Evolutionary conservation across 257 asterid genomes (phyloP).

Genomic region (Gentiana dahurica): DNA sequence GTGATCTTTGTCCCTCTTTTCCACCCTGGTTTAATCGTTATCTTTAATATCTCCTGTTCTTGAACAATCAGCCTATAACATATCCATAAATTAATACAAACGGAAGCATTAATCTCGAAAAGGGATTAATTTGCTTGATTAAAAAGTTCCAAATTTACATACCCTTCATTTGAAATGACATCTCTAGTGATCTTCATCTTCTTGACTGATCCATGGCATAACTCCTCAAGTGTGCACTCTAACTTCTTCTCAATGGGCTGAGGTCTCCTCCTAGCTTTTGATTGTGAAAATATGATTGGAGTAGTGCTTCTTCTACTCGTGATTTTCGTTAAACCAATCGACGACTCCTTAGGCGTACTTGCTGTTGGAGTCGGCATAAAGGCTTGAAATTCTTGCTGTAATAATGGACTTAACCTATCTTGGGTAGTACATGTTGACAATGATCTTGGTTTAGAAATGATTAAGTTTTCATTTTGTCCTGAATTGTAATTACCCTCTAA

Average conservation of each 20-base stretch:
- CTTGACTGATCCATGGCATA: conserved; percentile 69
- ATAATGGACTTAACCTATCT: conserved; percentile 16
- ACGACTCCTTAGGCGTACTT: conserved; percentile 23
- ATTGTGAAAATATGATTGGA: conserved; percentile 72
- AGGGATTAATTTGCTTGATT: background rate
- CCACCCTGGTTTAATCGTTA: conserved; percentile 87
- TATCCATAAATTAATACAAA: background rate
- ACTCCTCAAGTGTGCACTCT: conserved; percentile 82
- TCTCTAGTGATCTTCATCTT: conserved; percentile 74
- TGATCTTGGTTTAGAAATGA: conserved; percentile 55
- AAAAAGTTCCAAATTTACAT: conserved; percentile 1
- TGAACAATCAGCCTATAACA: conserved; percentile 43
- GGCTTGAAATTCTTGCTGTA: conserved; percentile 19
- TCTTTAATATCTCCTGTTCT: conserved; percentile 66
- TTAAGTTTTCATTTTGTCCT: conserved; percentile 21
- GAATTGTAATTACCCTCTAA: conserved; percentile 2
- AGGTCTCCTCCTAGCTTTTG: conserved; percentile 51
- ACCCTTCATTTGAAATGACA: conserved; percentile 73
- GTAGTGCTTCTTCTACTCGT: conserved; percentile 39
- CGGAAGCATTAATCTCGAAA: background rate
- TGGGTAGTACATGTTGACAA: conserved; percentile 60
- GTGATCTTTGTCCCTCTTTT: conserved; percentile 79
- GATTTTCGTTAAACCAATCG: conserved; percentile 20
- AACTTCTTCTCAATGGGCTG: conserved; percentile 57
- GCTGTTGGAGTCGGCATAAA: conserved; percentile 32